These are phyloP conservation scores for Cantharellus anzutake DNA, from an alignment of 768 basidiomycete species.

Conservation along the genomic window DNA sequence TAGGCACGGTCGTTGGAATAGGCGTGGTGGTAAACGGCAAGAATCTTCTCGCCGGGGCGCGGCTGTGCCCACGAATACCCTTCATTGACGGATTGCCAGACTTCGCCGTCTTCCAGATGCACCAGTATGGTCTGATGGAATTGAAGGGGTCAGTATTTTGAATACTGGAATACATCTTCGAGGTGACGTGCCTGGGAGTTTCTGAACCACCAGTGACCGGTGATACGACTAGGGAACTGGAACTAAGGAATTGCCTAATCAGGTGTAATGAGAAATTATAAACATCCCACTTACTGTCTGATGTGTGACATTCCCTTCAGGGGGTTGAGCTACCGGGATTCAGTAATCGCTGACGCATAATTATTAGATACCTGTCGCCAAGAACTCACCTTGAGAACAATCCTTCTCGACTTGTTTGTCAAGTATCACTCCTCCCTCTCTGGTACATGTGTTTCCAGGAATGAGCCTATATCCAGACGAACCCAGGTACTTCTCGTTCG, in stretches of 20 bases:
- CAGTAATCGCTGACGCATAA: background rate
- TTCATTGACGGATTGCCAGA: slow-evolving; percentile 94
- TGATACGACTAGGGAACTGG: slow-evolving; percentile 41
- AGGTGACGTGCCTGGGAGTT: slow-evolving; percentile 38
- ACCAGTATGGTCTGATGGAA: slow-evolving; percentile 54
- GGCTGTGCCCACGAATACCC: slow-evolving; percentile 78
- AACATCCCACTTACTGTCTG: slow-evolving; percentile 33
- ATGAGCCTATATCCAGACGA: slow-evolving; percentile 87
- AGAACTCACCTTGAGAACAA: slow-evolving; percentile 48
- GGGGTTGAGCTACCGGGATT: slow-evolving; percentile 42
- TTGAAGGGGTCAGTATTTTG: background rate
- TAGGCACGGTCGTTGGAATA: slow-evolving; percentile 70
- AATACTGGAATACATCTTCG: background rate
- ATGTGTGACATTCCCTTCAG: slow-evolving; percentile 59
- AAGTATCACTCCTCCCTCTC: slow-evolving; percentile 36
- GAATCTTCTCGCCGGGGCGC: slow-evolving; percentile 39
- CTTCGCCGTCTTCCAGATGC: slow-evolving; percentile 48
- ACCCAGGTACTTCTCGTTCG: slow-evolving; percentile 51
- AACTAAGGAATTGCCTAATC: slow-evolving; percentile 25
- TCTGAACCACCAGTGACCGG: slow-evolving; percentile 72
- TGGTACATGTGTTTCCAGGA: slow-evolving; percentile 76
- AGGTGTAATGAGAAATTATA: background rate
- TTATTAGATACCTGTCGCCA: background rate
- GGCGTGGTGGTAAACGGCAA: slow-evolving; percentile 75
- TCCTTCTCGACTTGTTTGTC: slow-evolving; percentile 52